Evolutionary conservation across 78 protist genomes (phyloP).

Genomic region (Mastigamoeba balamuthi): DNA sequence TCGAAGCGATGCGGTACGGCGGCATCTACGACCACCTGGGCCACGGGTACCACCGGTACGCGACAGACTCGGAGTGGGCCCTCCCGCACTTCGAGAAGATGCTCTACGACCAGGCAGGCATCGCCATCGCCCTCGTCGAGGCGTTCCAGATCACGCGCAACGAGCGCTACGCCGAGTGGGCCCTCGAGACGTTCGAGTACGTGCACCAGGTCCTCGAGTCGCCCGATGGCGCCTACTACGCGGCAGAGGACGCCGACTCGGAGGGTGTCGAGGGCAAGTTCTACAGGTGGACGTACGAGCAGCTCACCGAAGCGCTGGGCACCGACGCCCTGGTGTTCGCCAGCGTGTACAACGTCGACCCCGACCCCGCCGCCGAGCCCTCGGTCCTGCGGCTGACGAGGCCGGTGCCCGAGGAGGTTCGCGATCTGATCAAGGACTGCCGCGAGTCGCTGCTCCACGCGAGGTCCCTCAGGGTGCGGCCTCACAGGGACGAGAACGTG

Average conservation of each 20-base stretch:
- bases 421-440: background rate
- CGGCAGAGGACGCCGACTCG: slow-evolving; percentile 34
- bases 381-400: background rate
- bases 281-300: slow-evolving; percentile 4
- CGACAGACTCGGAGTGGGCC: background rate
- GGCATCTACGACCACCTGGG: slow-evolving; percentile 76
- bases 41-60: slow-evolving; percentile 21
- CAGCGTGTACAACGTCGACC: background rate
- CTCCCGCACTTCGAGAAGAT: slow-evolving; percentile 59
- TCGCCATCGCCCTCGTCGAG: background rate
- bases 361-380: background rate
- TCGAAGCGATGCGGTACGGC: slow-evolving; percentile 51
- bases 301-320: background rate
- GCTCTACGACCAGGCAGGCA: slow-evolving; percentile 67
- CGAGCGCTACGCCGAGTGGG: background rate
- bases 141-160: slow-evolving; percentile 5
- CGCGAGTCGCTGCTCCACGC: background rate
- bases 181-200: background rate
- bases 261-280: slow-evolving; percentile 9
- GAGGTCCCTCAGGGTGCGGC: background rate
- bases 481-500: slow-evolving; percentile 18
- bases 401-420: background rate
- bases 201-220: background rate
- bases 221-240: background rate
- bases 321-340: background rate